A percentile compares a stretch with the other conserved stretches of the same genome.
Conservation (phyloP, 2,329 filamentous ascomycete species). For the Colletotrichum viniferum region DNA sequence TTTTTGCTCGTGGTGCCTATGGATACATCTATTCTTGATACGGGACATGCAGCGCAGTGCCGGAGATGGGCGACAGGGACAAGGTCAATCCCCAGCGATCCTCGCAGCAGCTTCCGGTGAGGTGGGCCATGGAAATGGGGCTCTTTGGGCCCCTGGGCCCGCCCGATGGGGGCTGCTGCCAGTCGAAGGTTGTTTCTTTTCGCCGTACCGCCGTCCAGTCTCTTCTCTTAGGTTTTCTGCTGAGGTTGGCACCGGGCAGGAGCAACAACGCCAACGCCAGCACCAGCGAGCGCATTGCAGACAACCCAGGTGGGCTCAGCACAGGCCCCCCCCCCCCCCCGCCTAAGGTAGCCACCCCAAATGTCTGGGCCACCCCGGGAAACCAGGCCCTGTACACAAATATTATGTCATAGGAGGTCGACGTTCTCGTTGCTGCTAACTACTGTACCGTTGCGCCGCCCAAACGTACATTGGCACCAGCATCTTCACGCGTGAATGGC, state of each 20-base stretch:
- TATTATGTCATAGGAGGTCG: conserved; percentile 20
- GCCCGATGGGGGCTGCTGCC: neutral
- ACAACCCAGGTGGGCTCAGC: neutral
- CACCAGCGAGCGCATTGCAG: neutral
- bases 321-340: neutral
- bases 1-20: neutral
- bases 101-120: conserved; percentile 16
- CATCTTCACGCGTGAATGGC: neutral
- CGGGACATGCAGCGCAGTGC: neutral
- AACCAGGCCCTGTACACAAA: neutral
- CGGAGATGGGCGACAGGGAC: neutral
- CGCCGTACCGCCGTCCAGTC: neutral
- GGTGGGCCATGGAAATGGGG: conserved; percentile 1
- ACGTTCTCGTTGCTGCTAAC: neutral
- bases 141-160: neutral
- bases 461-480: neutral
- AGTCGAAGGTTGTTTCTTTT: neutral
- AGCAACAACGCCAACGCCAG: neutral
- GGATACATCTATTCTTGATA: neutral
- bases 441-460: neutral
- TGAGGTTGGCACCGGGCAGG: neutral
- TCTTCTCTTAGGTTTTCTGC: neutral
- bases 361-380: neutral
- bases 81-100: conserved; percentile 16
- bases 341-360: neutral